Evolutionary conservation across 208 protist genomes (phyloP).

Genomic region (Spongospora subterranea): DNA sequence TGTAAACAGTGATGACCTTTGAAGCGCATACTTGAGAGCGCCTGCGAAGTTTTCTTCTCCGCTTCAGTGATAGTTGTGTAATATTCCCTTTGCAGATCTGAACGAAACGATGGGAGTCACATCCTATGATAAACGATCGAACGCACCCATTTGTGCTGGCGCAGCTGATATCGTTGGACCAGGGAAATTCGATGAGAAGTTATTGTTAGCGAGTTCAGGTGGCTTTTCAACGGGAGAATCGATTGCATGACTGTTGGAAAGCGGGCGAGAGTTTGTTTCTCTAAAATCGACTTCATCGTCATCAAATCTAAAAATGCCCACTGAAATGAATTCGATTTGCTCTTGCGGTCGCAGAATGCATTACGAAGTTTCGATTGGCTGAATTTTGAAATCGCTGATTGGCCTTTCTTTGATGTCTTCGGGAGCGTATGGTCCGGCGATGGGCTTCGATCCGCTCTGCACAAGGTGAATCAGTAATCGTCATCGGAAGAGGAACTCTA

Average conservation of each 20-base stretch:
- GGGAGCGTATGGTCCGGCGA: neutral
- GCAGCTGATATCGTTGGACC: neutral
- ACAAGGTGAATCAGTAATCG: neutral
- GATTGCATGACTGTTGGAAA: no score
- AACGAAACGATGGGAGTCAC: neutral
- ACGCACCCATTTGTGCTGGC: neutral
- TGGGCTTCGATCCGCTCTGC: neutral
- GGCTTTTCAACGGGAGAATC: no score
- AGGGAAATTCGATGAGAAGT: neutral
- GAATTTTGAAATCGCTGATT: no score
- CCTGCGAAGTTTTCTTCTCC: conserved; percentile 37
- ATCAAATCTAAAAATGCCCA: no score
- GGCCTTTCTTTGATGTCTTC: neutral
- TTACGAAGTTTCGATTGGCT: no score
- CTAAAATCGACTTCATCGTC: no score
- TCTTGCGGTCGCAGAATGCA: no score
- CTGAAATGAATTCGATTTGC: no score
- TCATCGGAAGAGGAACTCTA: neutral
- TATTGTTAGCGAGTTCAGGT: no score
- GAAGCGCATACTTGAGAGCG: conserved; percentile 25
- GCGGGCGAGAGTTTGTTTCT: no score
- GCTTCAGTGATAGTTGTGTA: neutral
- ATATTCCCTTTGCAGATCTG: conserved; percentile 4
- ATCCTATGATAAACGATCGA: no score
- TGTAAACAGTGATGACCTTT: neutral